These are phyloP conservation scores for Dentipellis sp. DNA, from an alignment of 768 basidiomycete genomes.

Conservation along the genomic window DNA sequence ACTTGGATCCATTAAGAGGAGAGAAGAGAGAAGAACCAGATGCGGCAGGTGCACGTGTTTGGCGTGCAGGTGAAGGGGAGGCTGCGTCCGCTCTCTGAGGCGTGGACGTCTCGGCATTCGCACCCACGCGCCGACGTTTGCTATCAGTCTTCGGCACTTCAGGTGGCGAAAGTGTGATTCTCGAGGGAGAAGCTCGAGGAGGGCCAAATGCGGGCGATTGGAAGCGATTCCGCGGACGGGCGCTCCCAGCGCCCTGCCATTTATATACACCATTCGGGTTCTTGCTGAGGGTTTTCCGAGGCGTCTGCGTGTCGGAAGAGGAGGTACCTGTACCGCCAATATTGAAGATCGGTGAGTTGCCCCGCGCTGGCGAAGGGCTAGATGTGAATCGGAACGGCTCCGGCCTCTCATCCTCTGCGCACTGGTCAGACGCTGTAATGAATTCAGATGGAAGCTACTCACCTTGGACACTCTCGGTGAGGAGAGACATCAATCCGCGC, in stretches of 20 bases:
- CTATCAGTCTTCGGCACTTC: slow-evolving; percentile 34
- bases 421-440: too few species aligned
- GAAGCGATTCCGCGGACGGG: slow-evolving; percentile 59
- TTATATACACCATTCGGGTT: slow-evolving; percentile 72
- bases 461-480: slow-evolving; percentile 45
- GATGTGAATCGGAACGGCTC: slow-evolving; percentile 60
- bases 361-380: slow-evolving; percentile 31
- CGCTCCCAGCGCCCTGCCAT: slow-evolving; percentile 73
- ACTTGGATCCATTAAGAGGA: slow-evolving; percentile 5
- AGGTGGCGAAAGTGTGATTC: slow-evolving; percentile 33
- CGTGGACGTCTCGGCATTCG: slow-evolving; percentile 29
- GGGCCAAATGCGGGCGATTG: slow-evolving; percentile 62
- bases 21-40: slow-evolving; percentile 5
- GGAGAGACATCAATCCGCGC: slow-evolving; percentile 44
- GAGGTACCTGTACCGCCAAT: slow-evolving; percentile 15
- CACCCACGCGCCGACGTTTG: slow-evolving; percentile 55
- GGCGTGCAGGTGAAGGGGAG: slow-evolving; percentile 3
- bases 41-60: slow-evolving; percentile 2
- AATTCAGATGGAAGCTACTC: slow-evolving; percentile 2
- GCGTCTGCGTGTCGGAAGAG: slow-evolving; percentile 23
- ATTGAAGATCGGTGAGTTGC: slow-evolving; percentile 24
- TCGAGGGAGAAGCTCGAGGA: slow-evolving; percentile 35
- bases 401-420: background rate
- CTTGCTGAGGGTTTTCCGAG: slow-evolving; percentile 46
- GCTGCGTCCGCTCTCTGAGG: slow-evolving; percentile 22